Evolutionary conservation across 495 filamentous ascomycete species (phyloP), one percentile per base, ranked within the genome.

Genomic region (Penicillium arizonense): DNA sequence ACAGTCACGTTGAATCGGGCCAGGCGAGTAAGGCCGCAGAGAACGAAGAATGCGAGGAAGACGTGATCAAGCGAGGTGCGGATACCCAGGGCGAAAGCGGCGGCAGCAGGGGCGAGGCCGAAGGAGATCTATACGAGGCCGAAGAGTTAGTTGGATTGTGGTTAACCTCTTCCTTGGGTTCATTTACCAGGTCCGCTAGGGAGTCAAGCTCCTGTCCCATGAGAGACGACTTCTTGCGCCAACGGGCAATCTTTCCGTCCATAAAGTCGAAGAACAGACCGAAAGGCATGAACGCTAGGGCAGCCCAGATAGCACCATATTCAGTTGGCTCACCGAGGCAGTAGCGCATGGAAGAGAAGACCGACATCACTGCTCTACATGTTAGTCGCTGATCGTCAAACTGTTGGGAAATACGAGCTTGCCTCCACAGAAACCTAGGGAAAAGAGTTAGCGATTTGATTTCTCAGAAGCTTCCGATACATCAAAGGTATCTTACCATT

Each of bases 201-300:
- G 93, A 97, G 72, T 98, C 94, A 36, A 98, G 77, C 72, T 97
- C 94, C 70, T 97, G 94, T 3, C 94, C 94, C 94, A 98, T 97
- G 63, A 97, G 75, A 50, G 87, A 92, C 54, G 89, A 90, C 82
- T 97, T 97, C 70, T 89, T 86, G 62, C 95, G 81, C 95, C 94
- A 97, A 47, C 94, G 77, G 52, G 94, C 94, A 36, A 98, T 91
- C 61, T 89, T 94, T 57, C 94, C 94, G 69, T 98, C 94, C 85
- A 97, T 91, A 64, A 96, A 96, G 68, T 98, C 94, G 70, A 98
- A 98, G 76, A 97, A 97, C 3, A 97, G 80, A 3, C 92, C 94
- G 28, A 97, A 87, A 2, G 93, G 93, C 76, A 97, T 88, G 69
- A 97, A 89, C 0, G 72, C 82, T 42, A 98, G 85, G 14, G 95